Conservation (phyloP, 768 basidiomycete species). For the Suillus hirtellus region DNA sequence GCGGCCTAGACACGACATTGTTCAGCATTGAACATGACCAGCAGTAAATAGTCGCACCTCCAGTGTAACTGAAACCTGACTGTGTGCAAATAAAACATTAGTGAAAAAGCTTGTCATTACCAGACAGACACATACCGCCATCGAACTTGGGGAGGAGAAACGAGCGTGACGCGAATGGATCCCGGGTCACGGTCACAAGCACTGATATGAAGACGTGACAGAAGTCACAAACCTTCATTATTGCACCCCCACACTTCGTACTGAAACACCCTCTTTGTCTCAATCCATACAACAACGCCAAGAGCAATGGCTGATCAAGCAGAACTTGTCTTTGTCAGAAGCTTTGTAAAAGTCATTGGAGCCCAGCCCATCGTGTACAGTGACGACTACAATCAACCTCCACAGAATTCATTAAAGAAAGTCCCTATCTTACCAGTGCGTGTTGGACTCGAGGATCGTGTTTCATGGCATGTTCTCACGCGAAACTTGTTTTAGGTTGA, state of each 20-base stretch:
- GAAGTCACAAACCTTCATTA: not conserved
- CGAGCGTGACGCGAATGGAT: constrained; percentile 21
- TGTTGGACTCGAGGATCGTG: constrained; percentile 13
- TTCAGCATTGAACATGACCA: not conserved
- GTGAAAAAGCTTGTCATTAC: constrained; percentile 1
- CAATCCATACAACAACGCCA: not conserved
- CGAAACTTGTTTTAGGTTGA: constrained; percentile 44
- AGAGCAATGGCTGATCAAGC: constrained; percentile 53
- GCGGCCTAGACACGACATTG: constrained; percentile 49
- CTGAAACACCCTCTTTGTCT: constrained; percentile 2
- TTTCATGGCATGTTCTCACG: constrained; percentile 12
- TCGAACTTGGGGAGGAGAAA: constrained; percentile 20
- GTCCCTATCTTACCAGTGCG: constrained; percentile 71
- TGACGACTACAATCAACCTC: constrained; percentile 78
- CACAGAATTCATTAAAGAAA: constrained; percentile 62
- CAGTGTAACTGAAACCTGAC: constrained; percentile 68
- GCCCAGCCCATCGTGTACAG: constrained; percentile 66
- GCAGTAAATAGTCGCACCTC: constrained; percentile 41
- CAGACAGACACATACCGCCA: constrained; percentile 37
- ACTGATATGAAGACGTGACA: not conserved
- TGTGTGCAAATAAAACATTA: constrained; percentile 27
- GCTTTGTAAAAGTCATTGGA: constrained; percentile 62
- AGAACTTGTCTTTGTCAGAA: constrained; percentile 64
- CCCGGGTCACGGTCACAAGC: constrained; percentile 17
- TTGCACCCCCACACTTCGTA: not conserved